These are phyloP conservation scores for Trichoderma sp. DNA, from an alignment of 2,329 filamentous ascomycete genomes.

Conservation along the genomic window DNA sequence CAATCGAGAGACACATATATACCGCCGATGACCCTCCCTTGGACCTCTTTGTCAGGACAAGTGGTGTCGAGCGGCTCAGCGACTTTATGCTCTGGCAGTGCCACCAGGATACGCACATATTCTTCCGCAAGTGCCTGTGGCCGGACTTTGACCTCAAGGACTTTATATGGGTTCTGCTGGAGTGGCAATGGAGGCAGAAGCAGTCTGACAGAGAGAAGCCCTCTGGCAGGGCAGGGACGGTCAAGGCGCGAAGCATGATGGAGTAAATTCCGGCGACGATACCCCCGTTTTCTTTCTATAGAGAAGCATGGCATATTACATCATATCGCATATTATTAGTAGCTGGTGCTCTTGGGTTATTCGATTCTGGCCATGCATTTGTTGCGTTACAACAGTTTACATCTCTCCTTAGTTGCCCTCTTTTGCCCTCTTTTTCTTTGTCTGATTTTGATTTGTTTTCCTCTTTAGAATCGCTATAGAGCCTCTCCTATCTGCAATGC, in stretches of 20 bases:
- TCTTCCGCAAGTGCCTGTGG: slow-evolving; percentile 92
- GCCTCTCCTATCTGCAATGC: neutral
- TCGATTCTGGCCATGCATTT: slow-evolving; percentile 21
- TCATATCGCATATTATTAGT: slow-evolving; percentile 12
- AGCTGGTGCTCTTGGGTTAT: slow-evolving; percentile 13
- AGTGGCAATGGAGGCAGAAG: slow-evolving; percentile 78
- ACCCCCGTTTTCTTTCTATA: slow-evolving; percentile 31
- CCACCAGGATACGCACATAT: slow-evolving; percentile 87
- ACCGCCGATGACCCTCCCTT: slow-evolving; percentile 84
- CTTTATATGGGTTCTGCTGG: slow-evolving; percentile 87
- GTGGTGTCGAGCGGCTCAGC: slow-evolving; percentile 87
- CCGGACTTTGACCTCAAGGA: slow-evolving; percentile 94
- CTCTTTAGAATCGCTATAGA: neutral
- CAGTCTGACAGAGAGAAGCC: slow-evolving; percentile 57
- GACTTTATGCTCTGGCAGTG: slow-evolving; percentile 99
- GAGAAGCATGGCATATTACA: slow-evolving; percentile 22
- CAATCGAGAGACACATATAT: slow-evolving; percentile 83
- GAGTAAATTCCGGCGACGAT: slow-evolving; percentile 33
- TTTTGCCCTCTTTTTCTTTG: neutral
- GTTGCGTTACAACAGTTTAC: neutral
- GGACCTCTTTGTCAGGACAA: slow-evolving; percentile 89
- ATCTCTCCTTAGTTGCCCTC: neutral
- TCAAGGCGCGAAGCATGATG: slow-evolving; percentile 35
- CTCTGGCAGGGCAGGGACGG: slow-evolving; percentile 41
- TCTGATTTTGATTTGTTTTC: too few species aligned